Base-by-base conservation (phyloP, 2,329 filamentous ascomycete species). In the Alternaria hordeiaustralica region DNA sequence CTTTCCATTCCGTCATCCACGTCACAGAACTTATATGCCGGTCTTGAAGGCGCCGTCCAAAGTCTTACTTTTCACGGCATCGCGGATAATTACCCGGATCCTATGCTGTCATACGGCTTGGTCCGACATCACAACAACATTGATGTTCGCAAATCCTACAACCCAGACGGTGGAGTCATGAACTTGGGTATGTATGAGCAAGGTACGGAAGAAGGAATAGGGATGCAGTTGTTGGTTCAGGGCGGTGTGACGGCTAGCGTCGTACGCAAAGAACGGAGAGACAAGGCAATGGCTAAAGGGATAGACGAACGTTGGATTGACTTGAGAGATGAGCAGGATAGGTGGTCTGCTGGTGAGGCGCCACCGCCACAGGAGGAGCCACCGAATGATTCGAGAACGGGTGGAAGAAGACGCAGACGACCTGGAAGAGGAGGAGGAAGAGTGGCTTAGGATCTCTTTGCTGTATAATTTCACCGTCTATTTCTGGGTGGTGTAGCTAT, bases 101-200 rank as follows among this genome's bases (percentile, higher is more conserved):
- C 83, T 0, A 65, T 79, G 63, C 79, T 79, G 23, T 26, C 25
- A 3, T 26, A 26, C 25, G 25, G 25, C 8, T 26, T 26, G 25
- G 25, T 26, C 25, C 25, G 2, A 9, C n/a, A n/a, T n/a, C n/a
- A n/a, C 25, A 26, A 26, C 8, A 26, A 9, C 8, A 9, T 26
- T 26, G 25, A 26, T 26, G 53, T 78, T 5, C 67, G 68, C 23
- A 46, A 64, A 1, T 73, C 71, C 10, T 82, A 78, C 67, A 73
- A 80, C 56, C 69, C 75, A 1, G 69, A 66, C 12, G 73, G 75
- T 15, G 78, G 83, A 1, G 26, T 11, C 1, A 1, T 28, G 12
- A 78, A 79, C 28, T 65, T 85, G 12, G 81, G 82, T 1, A 83
- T 84, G 80, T 85, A 84, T 59, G 82, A 84, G 58, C 83, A 85